Base-by-base conservation (phyloP, 495 filamentous ascomycete species). In the Achaetomiella virescens region DNA sequence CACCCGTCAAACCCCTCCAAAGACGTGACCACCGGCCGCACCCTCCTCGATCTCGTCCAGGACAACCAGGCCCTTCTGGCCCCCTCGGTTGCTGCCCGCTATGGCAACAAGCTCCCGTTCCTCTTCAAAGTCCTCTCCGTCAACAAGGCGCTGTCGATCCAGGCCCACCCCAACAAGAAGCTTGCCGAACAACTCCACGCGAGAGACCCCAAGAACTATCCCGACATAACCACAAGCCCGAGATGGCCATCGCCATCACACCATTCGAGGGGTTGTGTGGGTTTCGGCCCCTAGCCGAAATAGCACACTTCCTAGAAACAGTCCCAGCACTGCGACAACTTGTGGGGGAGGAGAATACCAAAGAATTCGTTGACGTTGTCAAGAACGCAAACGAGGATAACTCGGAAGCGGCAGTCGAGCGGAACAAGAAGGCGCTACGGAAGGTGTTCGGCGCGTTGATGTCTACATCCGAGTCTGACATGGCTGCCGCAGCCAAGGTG, bases 151-250 rank as follows among this genome's bases (percentile, higher is more conserved):
- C 80, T 98, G 49, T 95, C 89, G 62, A 98, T 98, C 60, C 93
- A 98, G 70, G 93, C 93, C 25, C 93, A 97, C 62, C 93, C 93
- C 46, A 96, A 98, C 75, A 98, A 98, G 81, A 93, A 91, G 69
- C 84, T 97, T 33, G 93, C 93, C 25, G 92, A 95, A 72, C 72
- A 88, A 66, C 76, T 98, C 22, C 93, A 97, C 71, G 80, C 81
- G 22, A 80, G 80, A 57, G 93, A 98, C 63, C 81, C 89, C 17
- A 89, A 87, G 75, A 95, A 98, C 78, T 98, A 98, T 65, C 92
- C 92, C 55, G 92, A 98, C 78, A 97, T 74, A 98, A 98, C 71
- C 93, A 98, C 77, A 98, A 98, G 71, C 93, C 93, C 43, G 93
- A 98, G 71, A 98, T 98, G 93, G 88, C 92, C 52, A 96, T 98